Conservation (phyloP, 768 basidiomycete species). For the Pulveroboletus ravenelii region DNA sequence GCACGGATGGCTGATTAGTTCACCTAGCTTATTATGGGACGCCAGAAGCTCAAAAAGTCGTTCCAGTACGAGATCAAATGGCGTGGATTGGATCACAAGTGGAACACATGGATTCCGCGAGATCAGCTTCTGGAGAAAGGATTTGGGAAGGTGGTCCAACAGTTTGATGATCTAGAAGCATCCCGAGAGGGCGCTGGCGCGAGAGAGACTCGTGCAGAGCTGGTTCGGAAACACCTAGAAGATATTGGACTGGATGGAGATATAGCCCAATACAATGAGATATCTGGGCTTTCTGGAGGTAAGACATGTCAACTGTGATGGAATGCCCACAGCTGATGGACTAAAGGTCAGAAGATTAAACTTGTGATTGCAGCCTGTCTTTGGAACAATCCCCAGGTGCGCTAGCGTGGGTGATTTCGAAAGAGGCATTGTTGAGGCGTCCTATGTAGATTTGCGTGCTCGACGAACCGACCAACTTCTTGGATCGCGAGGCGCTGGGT, state of each 20-base stretch:
- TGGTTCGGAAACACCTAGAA: constrained; percentile 89
- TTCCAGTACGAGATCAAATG: constrained; percentile 92
- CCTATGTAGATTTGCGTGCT: constrained; percentile 60
- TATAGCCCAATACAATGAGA: constrained; percentile 98
- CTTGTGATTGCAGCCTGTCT: constrained; percentile 90
- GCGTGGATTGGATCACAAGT: constrained; percentile 77
- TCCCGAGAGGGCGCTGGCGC: constrained; percentile 93
- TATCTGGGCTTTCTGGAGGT: constrained; percentile 91
- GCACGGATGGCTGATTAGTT: constrained; percentile 14
- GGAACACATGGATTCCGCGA: constrained; percentile 89
- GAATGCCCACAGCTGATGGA: constrained; percentile 10
- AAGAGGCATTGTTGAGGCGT: constrained; percentile 5
- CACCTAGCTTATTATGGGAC: constrained; percentile 75
- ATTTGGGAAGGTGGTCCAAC: constrained; percentile 84
- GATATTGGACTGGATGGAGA: constrained; percentile 96
- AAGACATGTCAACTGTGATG: constrained; percentile 19
- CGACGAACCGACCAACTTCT: constrained; percentile 94
- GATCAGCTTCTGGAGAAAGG: constrained; percentile 84
- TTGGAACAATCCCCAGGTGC: constrained; percentile 92
- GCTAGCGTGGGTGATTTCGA: constrained; percentile 9
- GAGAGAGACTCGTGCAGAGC: constrained; percentile 74
- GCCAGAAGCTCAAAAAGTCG: constrained; percentile 95
- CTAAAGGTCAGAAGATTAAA: constrained; percentile 92
- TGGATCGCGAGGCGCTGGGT: constrained; percentile 93
- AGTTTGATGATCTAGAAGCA: constrained; percentile 95